Conservation (phyloP, 495 filamentous ascomycete species). For the Bombardia bombarda region DNA sequence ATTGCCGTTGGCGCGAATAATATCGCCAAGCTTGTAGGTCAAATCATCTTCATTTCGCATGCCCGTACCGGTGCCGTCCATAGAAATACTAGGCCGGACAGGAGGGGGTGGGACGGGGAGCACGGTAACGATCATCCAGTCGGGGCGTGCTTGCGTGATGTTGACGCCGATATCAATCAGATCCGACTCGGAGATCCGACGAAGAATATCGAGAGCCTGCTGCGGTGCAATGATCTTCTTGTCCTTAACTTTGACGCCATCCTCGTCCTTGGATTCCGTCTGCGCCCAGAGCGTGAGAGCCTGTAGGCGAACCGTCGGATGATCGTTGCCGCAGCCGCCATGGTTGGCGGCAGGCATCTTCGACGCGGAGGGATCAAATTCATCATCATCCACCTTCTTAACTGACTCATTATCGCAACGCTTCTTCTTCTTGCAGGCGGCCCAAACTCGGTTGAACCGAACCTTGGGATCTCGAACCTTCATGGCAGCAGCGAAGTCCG, state of each 20-base stretch:
- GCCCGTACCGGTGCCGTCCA: conserved; percentile 80
- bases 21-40: conserved; percentile 97
- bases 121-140: conserved; percentile 97
- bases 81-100: conserved; percentile 89
- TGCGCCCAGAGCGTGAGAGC: conserved; percentile 68
- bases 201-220: conserved; percentile 76
- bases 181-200: conserved; percentile 69
- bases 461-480: conserved; percentile 81
- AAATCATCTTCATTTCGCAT: conserved; percentile 94
- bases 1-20: conserved; percentile 94
- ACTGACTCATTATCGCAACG: conserved; percentile 68
- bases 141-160: conserved; percentile 86
- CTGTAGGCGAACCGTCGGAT: conserved; percentile 77
- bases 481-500: conserved; percentile 72
- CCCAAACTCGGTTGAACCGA: conserved; percentile 85
- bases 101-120: conserved; percentile 92
- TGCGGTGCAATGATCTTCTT: conserved; percentile 79
- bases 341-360: conserved; percentile 49
- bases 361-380: conserved; percentile 38
- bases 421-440: conserved; percentile 76
- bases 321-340: conserved; percentile 87
- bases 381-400: conserved; percentile 48
- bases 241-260: conserved; percentile 73
- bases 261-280: conserved; percentile 48
- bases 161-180: conserved; percentile 82